Percentiles rank a stretch among this genome's conserved stretches.
These are phyloP conservation scores for Nothomitra cinnamomea DNA, from an alignment of 2,329 filamentous ascomycete species.

Conservation along the genomic window DNA sequence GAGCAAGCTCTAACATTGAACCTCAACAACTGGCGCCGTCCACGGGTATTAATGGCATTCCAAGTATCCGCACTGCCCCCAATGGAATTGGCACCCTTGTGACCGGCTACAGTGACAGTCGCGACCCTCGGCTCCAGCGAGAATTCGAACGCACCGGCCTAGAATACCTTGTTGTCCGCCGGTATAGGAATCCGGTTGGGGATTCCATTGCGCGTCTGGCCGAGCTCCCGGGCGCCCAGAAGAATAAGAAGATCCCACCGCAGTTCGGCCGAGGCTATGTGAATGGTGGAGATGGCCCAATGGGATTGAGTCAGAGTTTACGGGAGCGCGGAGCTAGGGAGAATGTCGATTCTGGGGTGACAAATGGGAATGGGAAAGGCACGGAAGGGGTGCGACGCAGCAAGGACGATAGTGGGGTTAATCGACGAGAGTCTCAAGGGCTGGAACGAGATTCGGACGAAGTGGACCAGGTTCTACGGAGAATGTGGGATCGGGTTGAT, in stretches of 20 bases:
- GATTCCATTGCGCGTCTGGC: conserved; percentile 40
- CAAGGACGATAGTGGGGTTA: conserved; percentile 3
- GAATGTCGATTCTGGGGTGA: background rate
- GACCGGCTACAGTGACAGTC: background rate
- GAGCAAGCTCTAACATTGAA: conserved; percentile 55
- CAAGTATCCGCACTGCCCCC: background rate
- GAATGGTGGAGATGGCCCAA: conserved; percentile 15
- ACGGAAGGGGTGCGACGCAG: background rate
- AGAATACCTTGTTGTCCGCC: conserved; percentile 57
- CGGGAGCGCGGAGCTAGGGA: conserved; percentile 13
- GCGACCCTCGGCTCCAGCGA: conserved; percentile 38
- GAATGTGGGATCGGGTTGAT: conserved; percentile 39
- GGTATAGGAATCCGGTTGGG: conserved; percentile 53
- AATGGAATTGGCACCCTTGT: conserved; percentile 17
- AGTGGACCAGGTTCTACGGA: conserved; percentile 34
- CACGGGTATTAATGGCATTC: conserved; percentile 17
- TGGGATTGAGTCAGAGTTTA: conserved; percentile 26
- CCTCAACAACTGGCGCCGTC: conserved; percentile 33
- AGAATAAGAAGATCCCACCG: conserved; percentile 31
- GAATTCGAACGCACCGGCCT: conserved; percentile 52
- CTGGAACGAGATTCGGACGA: conserved; percentile 18
- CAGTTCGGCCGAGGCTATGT: background rate
- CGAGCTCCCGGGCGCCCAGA: conserved; percentile 34
- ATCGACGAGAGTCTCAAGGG: background rate
- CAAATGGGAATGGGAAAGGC: background rate